Percentiles rank a stretch among this genome's conserved stretches.
Evolutionary conservation across 2,329 filamentous ascomycete species (phyloP).

Genomic region (Talaromyces marneffei): DNA sequence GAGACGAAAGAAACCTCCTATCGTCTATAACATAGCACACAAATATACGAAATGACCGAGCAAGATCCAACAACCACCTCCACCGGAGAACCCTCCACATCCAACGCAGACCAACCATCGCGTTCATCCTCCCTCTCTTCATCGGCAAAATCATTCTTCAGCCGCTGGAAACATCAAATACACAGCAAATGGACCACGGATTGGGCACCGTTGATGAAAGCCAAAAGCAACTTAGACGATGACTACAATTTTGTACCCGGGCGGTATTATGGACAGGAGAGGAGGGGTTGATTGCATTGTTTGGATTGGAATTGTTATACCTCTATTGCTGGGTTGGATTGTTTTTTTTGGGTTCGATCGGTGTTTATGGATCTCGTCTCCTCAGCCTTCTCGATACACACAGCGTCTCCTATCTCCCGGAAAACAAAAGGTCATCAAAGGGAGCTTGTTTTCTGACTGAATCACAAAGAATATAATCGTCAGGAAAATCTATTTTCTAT

Average conservation of each 20-base stretch:
- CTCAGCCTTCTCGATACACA: neutral
- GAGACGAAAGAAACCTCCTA: neutral
- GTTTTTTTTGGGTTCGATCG: neutral
- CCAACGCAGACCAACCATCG: neutral
- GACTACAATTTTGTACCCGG: conserved; percentile 18
- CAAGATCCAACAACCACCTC: neutral
- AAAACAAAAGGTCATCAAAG: neutral
- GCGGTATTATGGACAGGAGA: conserved; percentile 13
- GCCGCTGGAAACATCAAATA: conserved; percentile 8
- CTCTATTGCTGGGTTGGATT: neutral
- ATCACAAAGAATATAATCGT: neutral
- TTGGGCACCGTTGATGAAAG: conserved; percentile 20
- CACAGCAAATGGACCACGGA: conserved; percentile 4
- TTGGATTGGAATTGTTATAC: neutral
- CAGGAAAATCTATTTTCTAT: neutral
- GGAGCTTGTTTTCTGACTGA: neutral
- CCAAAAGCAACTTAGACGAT: conserved; percentile 18
- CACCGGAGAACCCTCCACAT: neutral
- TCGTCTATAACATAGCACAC: neutral
- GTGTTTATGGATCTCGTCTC: neutral
- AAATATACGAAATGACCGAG: neutral
- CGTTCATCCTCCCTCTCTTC: neutral
- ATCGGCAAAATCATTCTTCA: conserved; percentile 1
- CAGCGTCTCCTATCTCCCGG: neutral
- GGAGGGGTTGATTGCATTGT: neutral